These are phyloP conservation scores for Penicillium crustosum DNA, from an alignment of 2,329 filamentous ascomycete genomes.

Conservation along the genomic window DNA sequence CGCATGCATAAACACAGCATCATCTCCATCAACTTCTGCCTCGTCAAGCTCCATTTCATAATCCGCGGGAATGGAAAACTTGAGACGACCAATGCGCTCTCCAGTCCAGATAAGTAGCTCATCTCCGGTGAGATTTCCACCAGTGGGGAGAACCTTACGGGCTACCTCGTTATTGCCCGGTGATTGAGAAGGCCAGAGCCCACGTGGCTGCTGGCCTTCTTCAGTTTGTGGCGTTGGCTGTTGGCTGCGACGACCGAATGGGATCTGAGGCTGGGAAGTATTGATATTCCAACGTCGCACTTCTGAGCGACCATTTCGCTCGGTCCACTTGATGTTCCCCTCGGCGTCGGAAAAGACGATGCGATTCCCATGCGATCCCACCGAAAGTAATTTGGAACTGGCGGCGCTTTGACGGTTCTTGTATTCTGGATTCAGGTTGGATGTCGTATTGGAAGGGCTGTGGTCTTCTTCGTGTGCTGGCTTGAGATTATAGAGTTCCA, in stretches of 20 bases:
- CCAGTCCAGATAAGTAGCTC: constrained; percentile 86
- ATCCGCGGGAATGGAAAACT: constrained; percentile 54
- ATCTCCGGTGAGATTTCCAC: constrained; percentile 51
- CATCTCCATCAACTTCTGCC: constrained; percentile 43
- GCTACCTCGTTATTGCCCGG: constrained; percentile 64
- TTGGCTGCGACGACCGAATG: constrained; percentile 14
- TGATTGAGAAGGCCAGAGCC: constrained; percentile 53
- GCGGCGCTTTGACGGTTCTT: constrained; percentile 84
- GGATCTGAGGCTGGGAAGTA: constrained; percentile 30
- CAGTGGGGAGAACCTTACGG: constrained; percentile 71
- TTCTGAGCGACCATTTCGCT: constrained; percentile 68
- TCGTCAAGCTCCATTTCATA: constrained; percentile 33
- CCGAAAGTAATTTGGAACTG: constrained; percentile 75
- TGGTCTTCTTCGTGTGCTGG: constrained; percentile 31
- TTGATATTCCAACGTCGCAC: constrained; percentile 61
- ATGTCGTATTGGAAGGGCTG: constrained; percentile 28
- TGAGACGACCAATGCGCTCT: constrained; percentile 73
- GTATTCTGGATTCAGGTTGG: constrained; percentile 43
- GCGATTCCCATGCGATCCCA: constrained; percentile 76
- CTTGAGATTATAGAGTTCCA: constrained; percentile 70
- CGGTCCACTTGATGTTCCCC: constrained; percentile 85
- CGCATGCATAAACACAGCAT: constrained; percentile 30
- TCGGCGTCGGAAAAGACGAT: constrained; percentile 82
- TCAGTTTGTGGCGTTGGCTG: constrained; percentile 18
- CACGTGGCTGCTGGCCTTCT: constrained; percentile 49